Percentiles rank a stretch among this genome's conserved stretches.
These are phyloP conservation scores for Blastobotrys indianensis DNA, from an alignment of 1,139 yeast genomes.

Conservation along the genomic window DNA sequence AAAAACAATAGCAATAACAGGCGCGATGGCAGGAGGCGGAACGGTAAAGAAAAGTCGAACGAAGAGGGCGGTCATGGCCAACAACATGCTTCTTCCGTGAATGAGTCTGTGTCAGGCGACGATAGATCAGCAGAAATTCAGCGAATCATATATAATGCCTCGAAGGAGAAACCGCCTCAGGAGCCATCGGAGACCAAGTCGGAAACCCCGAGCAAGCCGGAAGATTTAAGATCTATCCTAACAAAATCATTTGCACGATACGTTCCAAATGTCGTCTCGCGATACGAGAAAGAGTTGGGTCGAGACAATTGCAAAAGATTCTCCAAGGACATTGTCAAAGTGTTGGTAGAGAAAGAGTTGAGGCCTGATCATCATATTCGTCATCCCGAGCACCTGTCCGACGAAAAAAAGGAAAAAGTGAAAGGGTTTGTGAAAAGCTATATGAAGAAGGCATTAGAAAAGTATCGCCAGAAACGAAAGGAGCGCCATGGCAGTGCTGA, in stretches of 20 bases:
- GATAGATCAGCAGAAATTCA: background rate
- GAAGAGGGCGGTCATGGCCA: background rate
- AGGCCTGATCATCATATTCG: slow-evolving; percentile 22
- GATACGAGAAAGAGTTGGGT: slow-evolving; percentile 60
- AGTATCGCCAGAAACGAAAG: slow-evolving; percentile 40
- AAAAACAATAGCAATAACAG: slow-evolving; percentile 1
- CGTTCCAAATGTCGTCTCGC: slow-evolving; percentile 74
- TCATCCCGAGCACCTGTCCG: slow-evolving; percentile 46
- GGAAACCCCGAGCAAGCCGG: background rate
- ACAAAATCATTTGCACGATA: slow-evolving; percentile 55
- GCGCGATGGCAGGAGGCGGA: slow-evolving; percentile 4
- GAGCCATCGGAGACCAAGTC: background rate
- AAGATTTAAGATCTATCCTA: slow-evolving; percentile 1
- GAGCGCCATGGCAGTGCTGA: slow-evolving; percentile 24
- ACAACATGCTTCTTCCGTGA: background rate
- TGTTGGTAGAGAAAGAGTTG: slow-evolving; percentile 57
- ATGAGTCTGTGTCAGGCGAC: too few species aligned
- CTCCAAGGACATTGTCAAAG: slow-evolving; percentile 68
- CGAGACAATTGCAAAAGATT: slow-evolving; percentile 69
- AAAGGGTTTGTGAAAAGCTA: slow-evolving; percentile 58
- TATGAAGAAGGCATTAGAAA: slow-evolving; percentile 67
- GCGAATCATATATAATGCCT: background rate
- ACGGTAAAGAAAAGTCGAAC: slow-evolving; percentile 6
- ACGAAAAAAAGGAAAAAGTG: slow-evolving; percentile 61
- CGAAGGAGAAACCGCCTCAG: background rate